Evolutionary conservation across 1,139 yeast species (phyloP).

Genomic region (Suhomyces choctaworum): DNA sequence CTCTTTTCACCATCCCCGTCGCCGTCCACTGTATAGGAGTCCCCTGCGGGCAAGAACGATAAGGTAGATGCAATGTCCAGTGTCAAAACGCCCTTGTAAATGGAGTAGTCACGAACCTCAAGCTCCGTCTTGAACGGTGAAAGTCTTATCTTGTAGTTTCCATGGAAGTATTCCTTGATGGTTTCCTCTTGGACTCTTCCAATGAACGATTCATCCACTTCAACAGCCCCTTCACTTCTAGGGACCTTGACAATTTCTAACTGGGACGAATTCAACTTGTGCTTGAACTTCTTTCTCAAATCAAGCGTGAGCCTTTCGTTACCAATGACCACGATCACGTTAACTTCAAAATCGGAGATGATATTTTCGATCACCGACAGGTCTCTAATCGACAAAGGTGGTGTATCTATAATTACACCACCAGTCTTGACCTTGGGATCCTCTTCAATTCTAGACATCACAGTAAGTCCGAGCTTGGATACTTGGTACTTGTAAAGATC

Average conservation of each 20-base stretch:
- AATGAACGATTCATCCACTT: constrained; percentile 65
- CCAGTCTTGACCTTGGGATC: constrained; percentile 52
- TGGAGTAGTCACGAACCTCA: constrained; percentile 35
- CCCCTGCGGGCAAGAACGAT: constrained; percentile 49
- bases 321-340: constrained; percentile 58
- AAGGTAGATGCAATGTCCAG: constrained; percentile 39
- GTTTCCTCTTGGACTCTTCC: constrained; percentile 73
- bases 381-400: constrained; percentile 55
- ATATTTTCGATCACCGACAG: constrained; percentile 58
- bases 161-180: constrained; percentile 88
- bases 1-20: constrained; percentile 21
- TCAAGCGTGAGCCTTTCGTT: constrained; percentile 67
- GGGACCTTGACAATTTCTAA: constrained; percentile 60
- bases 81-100: constrained; percentile 41
- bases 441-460: constrained; percentile 55
- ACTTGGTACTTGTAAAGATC: constrained; percentile 59
- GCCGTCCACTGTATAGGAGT: constrained; percentile 37
- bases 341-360: constrained; percentile 61
- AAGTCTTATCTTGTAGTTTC: constrained; percentile 62
- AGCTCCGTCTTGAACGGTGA: constrained; percentile 66
- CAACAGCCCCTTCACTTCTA: constrained; percentile 73
- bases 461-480: constrained; percentile 59
- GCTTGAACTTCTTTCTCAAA: constrained; percentile 55
- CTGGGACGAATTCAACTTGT: constrained; percentile 30
- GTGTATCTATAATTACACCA: constrained; percentile 84